These are phyloP conservation scores for Picochlorum sp. DNA, from an alignment of 139 green algal genomes.

Conservation along the genomic window DNA sequence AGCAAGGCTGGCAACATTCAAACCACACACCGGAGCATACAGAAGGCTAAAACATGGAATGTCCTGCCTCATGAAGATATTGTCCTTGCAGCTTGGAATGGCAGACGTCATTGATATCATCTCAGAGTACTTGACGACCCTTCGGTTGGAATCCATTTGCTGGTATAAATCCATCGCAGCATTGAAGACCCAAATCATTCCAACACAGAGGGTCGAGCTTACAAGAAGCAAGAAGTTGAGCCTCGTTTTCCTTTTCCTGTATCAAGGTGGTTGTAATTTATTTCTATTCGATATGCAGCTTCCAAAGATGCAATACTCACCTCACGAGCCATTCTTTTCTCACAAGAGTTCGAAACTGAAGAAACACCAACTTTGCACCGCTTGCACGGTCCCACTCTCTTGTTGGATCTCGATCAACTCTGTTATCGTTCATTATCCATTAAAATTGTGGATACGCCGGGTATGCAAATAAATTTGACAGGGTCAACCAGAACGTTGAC, in stretches of 20 bases:
- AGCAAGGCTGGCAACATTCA: too few relatives aligned
- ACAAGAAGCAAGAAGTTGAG: slow-evolving; percentile 36
- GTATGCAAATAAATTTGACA: too few relatives aligned
- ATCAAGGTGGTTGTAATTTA: background rate
- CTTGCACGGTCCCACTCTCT: too few relatives aligned
- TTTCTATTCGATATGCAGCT: too few relatives aligned
- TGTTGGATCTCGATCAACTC: too few relatives aligned
- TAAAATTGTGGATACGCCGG: too few relatives aligned
- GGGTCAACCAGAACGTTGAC: too few relatives aligned
- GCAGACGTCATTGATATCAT: background rate
- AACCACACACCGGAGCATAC: slow-evolving; percentile 22
- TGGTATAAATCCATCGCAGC: slow-evolving; percentile 18
- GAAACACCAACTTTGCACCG: too few relatives aligned
- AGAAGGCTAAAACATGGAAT: slow-evolving; percentile 28
- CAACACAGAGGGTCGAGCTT: slow-evolving; percentile 37
- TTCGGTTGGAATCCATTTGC: slow-evolving; percentile 8
- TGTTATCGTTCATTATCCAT: too few relatives aligned
- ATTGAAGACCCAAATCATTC: slow-evolving; percentile 33
- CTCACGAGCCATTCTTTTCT: too few relatives aligned
- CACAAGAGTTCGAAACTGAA: too few relatives aligned
- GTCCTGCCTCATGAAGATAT: slow-evolving; percentile 32
- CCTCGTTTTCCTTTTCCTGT: slow-evolving; percentile 31
- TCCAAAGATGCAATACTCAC: too few relatives aligned
- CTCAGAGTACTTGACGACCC: background rate
- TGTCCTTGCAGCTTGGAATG: slow-evolving; percentile 32